Conservation (phyloP, 1,139 yeast species). For the Hyphopichia pseudoburtonii region DNA sequence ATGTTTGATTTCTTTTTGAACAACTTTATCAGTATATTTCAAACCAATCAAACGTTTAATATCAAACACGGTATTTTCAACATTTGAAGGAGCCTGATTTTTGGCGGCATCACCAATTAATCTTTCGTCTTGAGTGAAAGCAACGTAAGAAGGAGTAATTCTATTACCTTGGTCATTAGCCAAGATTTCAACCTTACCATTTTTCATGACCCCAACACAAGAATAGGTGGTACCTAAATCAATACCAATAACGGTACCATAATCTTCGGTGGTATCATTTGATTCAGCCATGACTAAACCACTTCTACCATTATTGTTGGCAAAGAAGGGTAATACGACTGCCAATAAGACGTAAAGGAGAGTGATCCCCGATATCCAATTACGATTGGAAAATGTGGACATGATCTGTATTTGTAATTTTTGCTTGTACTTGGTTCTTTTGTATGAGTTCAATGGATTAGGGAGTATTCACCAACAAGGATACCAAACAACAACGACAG, state of each 20-base stretch:
- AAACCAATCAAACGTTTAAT: conserved; percentile 86
- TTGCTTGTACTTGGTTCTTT: too few species aligned
- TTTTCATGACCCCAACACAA: conserved; percentile 92
- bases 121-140: conserved; percentile 82
- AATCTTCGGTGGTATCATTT: conserved; percentile 46
- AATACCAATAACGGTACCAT: conserved; percentile 82
- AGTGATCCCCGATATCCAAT: conserved; percentile 53
- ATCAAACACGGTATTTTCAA: conserved; percentile 77
- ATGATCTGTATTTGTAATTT: too few species aligned
- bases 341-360: conserved; percentile 57
- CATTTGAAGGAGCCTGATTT: conserved; percentile 86
- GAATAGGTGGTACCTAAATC: conserved; percentile 89
- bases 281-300: conserved; percentile 31
- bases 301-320: conserved; percentile 34
- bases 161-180: conserved; percentile 97
- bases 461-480: neutral
- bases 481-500: neutral
- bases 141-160: conserved; percentile 89
- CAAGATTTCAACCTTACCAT: conserved; percentile 86
- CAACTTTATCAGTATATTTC: conserved; percentile 69
- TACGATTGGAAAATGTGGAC: conserved; percentile 31
- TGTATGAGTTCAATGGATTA: too few species aligned
- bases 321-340: conserved; percentile 59
- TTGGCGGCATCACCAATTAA: conserved; percentile 94
- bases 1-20: conserved; percentile 80